Base-by-base conservation (phyloP, 768 basidiomycete genomes). In the Brasilioporus rufonigricans region DNA sequence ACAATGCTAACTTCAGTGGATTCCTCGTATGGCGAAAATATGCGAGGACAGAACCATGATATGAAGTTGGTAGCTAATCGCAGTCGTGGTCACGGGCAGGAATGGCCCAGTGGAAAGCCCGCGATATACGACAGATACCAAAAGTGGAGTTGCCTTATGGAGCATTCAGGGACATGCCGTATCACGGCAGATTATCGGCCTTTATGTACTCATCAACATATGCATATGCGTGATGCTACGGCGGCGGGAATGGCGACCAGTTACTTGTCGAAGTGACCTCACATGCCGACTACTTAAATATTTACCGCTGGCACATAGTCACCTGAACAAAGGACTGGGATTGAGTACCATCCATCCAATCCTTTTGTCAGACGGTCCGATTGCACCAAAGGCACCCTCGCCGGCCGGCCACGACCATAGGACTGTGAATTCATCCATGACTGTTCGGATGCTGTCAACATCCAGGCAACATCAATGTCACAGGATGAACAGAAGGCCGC, bases 181-280 rank as follows among this genome's bases (percentile, higher is more conserved):
- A 64, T 48, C 53, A 57, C 64, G 55, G 64, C 58, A 68, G 48
- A 55, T 44, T 55, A 69, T 67, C 57, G 66, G 67, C 50, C 39
- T 47, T 68, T 66, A 52, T 66, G 64, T 69, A 66, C 58, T 48
- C 58, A 45, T 53, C 58, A 45, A 52, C 45, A 56, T 48, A 53
- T n/a, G 13, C 38, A 38, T 29, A 44, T 33, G 23, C 18, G 19
- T 21, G 31, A 53, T 43, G 27, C 41, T 32, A 39, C 39, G 39
- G 24, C 29, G 48, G 56, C 60, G 56, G 60, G 50, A 35, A 56
- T 56, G 58, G 52, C 39, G 8, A 39, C 21, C 19, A 21, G 21
- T 21, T 19, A 24, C 26, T 44, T 26, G 44, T 46, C 44, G 24
- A 35, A 52, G 45, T 35, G 21, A 13, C 16, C 26, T 32, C 26